Evolutionary conservation across 805 yeast species (phyloP), one percentile per base, ranked within the genome.

Genomic region (Lipomyces orientalis): DNA sequence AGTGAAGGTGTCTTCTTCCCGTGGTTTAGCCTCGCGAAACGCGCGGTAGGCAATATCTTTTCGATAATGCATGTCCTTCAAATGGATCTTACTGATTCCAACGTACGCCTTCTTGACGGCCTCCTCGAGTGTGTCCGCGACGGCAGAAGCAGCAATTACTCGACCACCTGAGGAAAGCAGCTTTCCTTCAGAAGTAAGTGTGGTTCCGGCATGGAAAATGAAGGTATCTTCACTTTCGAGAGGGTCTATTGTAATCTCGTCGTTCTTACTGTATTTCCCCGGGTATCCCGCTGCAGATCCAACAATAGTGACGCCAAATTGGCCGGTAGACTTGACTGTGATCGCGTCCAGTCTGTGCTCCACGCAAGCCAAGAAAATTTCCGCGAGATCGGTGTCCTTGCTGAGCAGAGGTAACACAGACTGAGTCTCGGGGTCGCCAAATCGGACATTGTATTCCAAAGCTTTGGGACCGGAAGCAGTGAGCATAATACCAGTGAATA

Each of bases 381-480:
- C 92, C 58, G 97, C 95, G 76, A 95, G 84, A 80, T 95, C 99
- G n/a, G 97, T 89, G 64, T 88, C 90, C 54, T 87, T 86, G 58
- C 91, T 82, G 71, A 95, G 82, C 76, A 95, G 84, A 25, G 98
- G 97, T 76, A 95, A 82, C 31, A 95, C 97, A 2, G 98, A 91
- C 82, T 95, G 99, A 46, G 98, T 95, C 81, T 95, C 99, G 73
- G 99, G 99, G 79, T 95, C 99, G 71, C 99, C 99, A 74, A 95
- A 96, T 81, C 99, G 88, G 61, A 96, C 98, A 75, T 95, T 95
- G 81, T 96, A 95, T 80, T 95, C 99, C 75, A 95, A 84, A 3
- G 93, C 97, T 81, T 93, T 91, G 73, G 99, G 98, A 69, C 97
- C 98, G 55, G 82, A 75, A n/a, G 88, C 86, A 4, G 96, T 87